Evolutionary conservation across 768 basidiomycete species (phyloP).

Genomic region (Zangia roseola): DNA sequence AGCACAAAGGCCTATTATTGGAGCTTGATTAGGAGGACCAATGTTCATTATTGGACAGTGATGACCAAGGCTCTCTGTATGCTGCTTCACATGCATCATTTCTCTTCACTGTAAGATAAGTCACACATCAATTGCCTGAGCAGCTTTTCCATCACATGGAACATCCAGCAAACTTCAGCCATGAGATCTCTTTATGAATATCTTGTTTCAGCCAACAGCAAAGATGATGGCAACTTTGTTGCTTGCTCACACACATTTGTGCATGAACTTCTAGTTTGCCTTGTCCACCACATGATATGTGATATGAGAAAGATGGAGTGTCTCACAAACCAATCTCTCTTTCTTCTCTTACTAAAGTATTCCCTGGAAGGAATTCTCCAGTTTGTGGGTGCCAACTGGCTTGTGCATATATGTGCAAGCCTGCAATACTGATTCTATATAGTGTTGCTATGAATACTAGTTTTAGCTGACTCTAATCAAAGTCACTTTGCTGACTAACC

Average conservation of each 20-base stretch:
- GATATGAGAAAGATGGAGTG: background rate
- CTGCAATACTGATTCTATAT: too few species aligned
- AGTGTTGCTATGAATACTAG: slow-evolving; percentile 32
- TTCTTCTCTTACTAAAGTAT: background rate
- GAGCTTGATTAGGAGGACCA: background rate
- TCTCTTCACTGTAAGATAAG: background rate
- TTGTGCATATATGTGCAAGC: too few species aligned
- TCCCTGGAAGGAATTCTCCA: too few species aligned
- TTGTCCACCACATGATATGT: background rate
- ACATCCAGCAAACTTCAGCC: background rate
- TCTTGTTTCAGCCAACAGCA: background rate
- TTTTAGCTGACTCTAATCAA: too few species aligned
- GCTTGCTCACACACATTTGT: background rate
- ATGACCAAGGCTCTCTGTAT: background rate
- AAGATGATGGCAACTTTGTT: background rate
- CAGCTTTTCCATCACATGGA: background rate
- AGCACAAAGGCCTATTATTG: background rate
- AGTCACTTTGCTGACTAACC: too few species aligned
- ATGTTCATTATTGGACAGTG: background rate
- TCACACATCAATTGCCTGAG: background rate
- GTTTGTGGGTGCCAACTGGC: too few species aligned
- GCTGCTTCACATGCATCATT: background rate
- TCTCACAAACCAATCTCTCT: background rate
- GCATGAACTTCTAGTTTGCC: background rate
- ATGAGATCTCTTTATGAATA: background rate